A percentile compares a stretch with the other conserved stretches of the same genome.
Conservation (phyloP, 2,329 filamentous ascomycete species). For the Mollisia scopiformis region DNA sequence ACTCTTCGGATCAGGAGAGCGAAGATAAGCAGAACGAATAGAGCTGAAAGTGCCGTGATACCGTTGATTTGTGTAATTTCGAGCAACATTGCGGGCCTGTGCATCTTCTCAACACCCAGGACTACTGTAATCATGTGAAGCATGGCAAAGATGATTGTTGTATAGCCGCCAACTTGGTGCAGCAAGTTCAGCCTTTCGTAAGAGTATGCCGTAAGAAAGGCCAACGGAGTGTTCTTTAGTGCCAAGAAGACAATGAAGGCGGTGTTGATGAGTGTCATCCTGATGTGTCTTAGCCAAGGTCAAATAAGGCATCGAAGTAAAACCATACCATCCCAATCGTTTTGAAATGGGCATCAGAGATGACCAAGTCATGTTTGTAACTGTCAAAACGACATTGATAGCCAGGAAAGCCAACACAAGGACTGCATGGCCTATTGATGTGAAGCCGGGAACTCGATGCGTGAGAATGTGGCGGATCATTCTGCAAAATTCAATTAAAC, state of each 20-base stretch:
- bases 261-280: slow-evolving; percentile 53
- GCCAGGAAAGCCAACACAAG: slow-evolving; percentile 40
- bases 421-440: slow-evolving; percentile 43
- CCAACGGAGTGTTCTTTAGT: slow-evolving; percentile 61
- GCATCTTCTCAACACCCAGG: slow-evolving; percentile 32
- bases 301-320: slow-evolving; percentile 17
- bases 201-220: slow-evolving; percentile 54
- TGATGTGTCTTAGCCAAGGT: slow-evolving; percentile 37
- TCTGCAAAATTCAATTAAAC: slow-evolving; percentile 4
- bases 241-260: slow-evolving; percentile 55
- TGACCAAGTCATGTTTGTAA: slow-evolving; percentile 34
- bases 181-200: slow-evolving; percentile 62
- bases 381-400: slow-evolving; percentile 42
- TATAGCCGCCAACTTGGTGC: slow-evolving; percentile 56
- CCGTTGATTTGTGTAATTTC: slow-evolving; percentile 37
- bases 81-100: slow-evolving; percentile 40
- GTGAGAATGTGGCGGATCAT: slow-evolving; percentile 22
- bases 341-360: slow-evolving; percentile 19
- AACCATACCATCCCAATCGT: slow-evolving; percentile 29
- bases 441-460: slow-evolving; percentile 37
- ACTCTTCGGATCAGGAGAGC: slow-evolving; percentile 37
- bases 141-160: slow-evolving; percentile 48
- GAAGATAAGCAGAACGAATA: slow-evolving; percentile 36
- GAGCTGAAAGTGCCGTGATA: slow-evolving; percentile 50
- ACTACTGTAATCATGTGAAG: slow-evolving; percentile 44